phyloP scores from a whole-genome alignment of 1,284 basidiomycete species.

The Ceratobasidium papillatum region DNA sequence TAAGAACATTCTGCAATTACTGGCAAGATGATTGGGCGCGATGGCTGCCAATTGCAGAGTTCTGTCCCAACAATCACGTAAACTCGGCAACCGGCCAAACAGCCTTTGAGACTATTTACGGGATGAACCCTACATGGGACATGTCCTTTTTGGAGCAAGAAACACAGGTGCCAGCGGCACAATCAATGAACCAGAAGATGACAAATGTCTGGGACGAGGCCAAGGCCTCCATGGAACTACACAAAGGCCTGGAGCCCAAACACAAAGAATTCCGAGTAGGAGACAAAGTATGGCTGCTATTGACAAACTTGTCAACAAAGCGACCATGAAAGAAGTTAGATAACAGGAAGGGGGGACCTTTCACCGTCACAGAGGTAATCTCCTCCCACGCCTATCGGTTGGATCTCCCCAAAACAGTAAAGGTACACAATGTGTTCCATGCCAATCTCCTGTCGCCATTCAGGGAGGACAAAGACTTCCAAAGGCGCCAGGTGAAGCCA shows the following conservation, averaged over 20 bases:
- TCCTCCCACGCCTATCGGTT: constrained; percentile 1
- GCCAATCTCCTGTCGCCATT: not conserved
- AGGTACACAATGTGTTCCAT: constrained; percentile 32
- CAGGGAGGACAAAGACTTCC: not conserved
- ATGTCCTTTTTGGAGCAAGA: not conserved
- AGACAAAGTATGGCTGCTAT: too few relatives aligned
- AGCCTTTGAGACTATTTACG: constrained; percentile 33
- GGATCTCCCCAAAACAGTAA: constrained; percentile 7
- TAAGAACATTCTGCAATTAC: constrained; percentile 44
- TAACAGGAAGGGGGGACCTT: constrained; percentile 14
- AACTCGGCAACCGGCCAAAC: constrained; percentile 12
- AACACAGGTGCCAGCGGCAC: not conserved
- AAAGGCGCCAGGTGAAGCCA: not conserved
- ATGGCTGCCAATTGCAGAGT: constrained; percentile 28
- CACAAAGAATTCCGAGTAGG: not conserved
- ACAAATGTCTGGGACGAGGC: not conserved
- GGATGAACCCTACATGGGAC: constrained; percentile 29
- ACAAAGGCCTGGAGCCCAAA: not conserved
- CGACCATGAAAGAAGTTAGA: too few relatives aligned
- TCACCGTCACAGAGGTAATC: constrained; percentile 6
- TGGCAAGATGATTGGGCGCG: constrained; percentile 29
- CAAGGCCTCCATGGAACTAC: not conserved
- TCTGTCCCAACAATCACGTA: constrained; percentile 25
- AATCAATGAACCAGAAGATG: not conserved
- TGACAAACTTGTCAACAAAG: too few relatives aligned